phyloP scores from a whole-genome alignment of 1,284 basidiomycete genomes.

The Cutaneotrichosporon sp. region DNA sequence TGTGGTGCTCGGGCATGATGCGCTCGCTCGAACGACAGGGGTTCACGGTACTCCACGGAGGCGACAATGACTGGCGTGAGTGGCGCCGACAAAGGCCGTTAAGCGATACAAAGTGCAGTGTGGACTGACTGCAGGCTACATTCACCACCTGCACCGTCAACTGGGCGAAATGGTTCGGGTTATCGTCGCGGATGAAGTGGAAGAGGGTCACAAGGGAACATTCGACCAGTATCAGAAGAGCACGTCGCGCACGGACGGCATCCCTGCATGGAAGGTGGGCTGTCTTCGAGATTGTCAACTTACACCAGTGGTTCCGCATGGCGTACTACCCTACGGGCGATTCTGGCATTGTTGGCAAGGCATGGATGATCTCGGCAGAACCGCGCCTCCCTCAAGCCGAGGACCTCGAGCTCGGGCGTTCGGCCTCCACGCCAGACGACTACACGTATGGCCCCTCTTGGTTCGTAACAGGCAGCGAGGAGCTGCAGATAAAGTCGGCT shows the following conservation, averaged over 20 bases:
- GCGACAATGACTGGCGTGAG: slow-evolving; percentile 32
- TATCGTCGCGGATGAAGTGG: slow-evolving; percentile 20
- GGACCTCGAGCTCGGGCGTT: neutral
- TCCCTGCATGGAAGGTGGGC: slow-evolving; percentile 37
- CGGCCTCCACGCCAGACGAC: neutral
- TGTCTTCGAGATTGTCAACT: neutral
- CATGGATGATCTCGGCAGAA: slow-evolving; percentile 24
- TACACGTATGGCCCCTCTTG: slow-evolving; percentile 10
- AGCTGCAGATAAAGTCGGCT: slow-evolving; percentile 8
- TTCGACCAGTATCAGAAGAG: slow-evolving; percentile 21
- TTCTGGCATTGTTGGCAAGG: slow-evolving; percentile 24
- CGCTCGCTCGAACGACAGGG: slow-evolving; percentile 27
- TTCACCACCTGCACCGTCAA: slow-evolving; percentile 32
- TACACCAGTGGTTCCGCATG: slow-evolving; percentile 25
- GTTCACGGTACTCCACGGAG: slow-evolving; percentile 29
- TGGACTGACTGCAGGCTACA: slow-evolving; percentile 23
- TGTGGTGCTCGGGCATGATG: slow-evolving; percentile 19
- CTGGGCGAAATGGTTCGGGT: slow-evolving; percentile 28
- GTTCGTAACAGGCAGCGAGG: slow-evolving; percentile 12
- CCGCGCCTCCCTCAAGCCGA: neutral
- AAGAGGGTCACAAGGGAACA: slow-evolving; percentile 12
- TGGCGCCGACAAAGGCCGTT: neutral
- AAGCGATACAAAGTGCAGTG: too few species aligned
- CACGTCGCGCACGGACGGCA: slow-evolving; percentile 19
- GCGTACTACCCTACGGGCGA: slow-evolving; percentile 29